Evolutionary conservation across 768 basidiomycete genomes (phyloP).

Genomic region (Coprinopsis sp.): DNA sequence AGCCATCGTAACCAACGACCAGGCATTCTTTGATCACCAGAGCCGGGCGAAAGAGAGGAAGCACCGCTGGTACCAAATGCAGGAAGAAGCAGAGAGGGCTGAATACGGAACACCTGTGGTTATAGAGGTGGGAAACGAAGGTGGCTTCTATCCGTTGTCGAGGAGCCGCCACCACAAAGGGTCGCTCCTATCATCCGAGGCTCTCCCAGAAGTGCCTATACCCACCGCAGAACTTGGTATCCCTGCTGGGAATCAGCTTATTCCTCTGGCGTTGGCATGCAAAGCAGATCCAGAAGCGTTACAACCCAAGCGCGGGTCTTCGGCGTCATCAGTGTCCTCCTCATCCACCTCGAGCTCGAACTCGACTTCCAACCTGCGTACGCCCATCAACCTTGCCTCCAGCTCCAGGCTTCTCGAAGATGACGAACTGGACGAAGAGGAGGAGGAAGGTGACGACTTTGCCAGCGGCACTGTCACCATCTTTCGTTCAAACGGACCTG

Average conservation of each 20-base stretch:
- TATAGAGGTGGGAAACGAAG: not conserved
- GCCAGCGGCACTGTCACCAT: slow-evolving; percentile 3
- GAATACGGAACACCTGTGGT: not conserved
- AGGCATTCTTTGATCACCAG: not conserved
- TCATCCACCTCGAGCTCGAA: not conserved
- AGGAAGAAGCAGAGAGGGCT: not conserved
- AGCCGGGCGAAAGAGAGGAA: not conserved
- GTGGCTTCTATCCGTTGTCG: not conserved
- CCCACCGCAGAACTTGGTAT: not conserved
- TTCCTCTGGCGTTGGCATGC: slow-evolving; percentile 3
- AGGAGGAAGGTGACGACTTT: not conserved
- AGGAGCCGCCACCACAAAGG: not conserved
- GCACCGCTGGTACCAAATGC: not conserved
- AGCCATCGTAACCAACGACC: slow-evolving; percentile 3
- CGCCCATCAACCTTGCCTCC: not conserved
- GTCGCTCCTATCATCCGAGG: not conserved
- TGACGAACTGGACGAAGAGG: not conserved
- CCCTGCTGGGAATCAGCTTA: not conserved
- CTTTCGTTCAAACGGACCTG: not conserved
- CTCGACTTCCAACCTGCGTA: not conserved
- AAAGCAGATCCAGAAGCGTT: slow-evolving; percentile 2
- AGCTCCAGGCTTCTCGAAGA: not conserved
- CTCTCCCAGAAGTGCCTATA: not conserved
- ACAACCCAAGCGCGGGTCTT: not conserved
- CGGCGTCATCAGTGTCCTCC: not conserved